A percentile compares a stretch with the other conserved stretches of the same genome.
Conservation (phyloP, 2,329 filamentous ascomycete genomes). For the Aspergillus brasiliensis region DNA sequence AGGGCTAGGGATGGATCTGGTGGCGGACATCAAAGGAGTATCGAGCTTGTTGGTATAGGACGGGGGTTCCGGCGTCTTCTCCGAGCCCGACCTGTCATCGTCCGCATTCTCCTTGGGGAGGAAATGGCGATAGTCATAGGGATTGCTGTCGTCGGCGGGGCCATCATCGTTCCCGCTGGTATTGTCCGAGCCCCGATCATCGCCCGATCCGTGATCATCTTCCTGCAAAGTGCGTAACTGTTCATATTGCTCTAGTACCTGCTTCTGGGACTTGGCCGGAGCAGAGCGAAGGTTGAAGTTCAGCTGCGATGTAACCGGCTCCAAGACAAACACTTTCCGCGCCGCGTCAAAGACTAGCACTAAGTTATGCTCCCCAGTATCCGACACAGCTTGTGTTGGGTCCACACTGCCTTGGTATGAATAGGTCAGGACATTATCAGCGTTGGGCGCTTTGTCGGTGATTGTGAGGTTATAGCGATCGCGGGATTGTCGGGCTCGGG, state of each 20-base stretch:
- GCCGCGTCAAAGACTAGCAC: conserved; percentile 74
- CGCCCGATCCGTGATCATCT: conserved; percentile 38
- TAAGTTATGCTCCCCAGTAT: conserved; percentile 36
- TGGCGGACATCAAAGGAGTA: conserved; percentile 37
- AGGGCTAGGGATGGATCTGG: conserved; percentile 30
- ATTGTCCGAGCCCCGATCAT: conserved; percentile 34
- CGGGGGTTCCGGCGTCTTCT: conserved; percentile 41
- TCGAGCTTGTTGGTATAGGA: conserved; percentile 33
- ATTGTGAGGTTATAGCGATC: conserved; percentile 46
- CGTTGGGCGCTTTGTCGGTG: conserved; percentile 44
- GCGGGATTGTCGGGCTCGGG: conserved; percentile 33
- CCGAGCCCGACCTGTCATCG: conserved; percentile 36
- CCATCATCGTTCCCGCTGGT: conserved; percentile 47
- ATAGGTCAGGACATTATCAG: conserved; percentile 42
- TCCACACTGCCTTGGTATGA: conserved; percentile 46
- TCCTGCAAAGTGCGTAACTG: conserved; percentile 57
- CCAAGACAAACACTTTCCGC: conserved; percentile 76
- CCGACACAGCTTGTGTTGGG: conserved; percentile 31
- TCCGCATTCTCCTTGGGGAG: conserved; percentile 44
- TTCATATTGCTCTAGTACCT: conserved; percentile 66
- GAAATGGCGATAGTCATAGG: conserved; percentile 54
- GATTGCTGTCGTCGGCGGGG: conserved; percentile 47
- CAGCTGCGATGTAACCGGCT: conserved; percentile 78
- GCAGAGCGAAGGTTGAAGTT: conserved; percentile 81
- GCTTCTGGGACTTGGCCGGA: conserved; percentile 66